A percentile compares a stretch with the other conserved stretches of the same genome.
phyloP scores from a whole-genome alignment of 805 yeast genomes.

The Wickerhamomyces xylosicus region DNA sequence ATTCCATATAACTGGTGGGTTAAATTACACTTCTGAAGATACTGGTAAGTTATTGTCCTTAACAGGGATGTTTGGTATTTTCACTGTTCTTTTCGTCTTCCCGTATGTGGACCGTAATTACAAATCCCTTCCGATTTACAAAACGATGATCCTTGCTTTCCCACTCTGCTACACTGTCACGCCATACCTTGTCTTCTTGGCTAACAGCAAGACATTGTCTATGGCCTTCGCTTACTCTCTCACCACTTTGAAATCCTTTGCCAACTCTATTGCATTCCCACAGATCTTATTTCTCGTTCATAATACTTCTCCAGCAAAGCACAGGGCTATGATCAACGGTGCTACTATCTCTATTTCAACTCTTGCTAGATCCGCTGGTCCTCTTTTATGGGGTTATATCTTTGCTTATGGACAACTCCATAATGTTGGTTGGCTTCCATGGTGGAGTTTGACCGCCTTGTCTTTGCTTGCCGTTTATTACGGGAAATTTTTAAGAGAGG shows the following conservation, averaged over 20 bases:
- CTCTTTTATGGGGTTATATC: constrained; percentile 42
- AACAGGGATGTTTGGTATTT: constrained; percentile 43
- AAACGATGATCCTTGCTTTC: constrained; percentile 27
- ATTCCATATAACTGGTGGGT: constrained; percentile 38
- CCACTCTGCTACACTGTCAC: constrained; percentile 34
- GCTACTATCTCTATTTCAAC: constrained; percentile 43
- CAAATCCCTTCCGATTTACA: constrained; percentile 34
- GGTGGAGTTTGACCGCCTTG: constrained; percentile 22
- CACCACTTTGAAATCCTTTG: constrained; percentile 26
- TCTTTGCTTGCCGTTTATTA: constrained; percentile 20
- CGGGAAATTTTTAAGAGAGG: constrained; percentile 17
- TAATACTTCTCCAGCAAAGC: constrained; percentile 39
- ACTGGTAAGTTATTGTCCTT: constrained; percentile 42
- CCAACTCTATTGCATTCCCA: constrained; percentile 40
- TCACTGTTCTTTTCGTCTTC: constrained; percentile 37
- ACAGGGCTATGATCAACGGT: constrained; percentile 52
- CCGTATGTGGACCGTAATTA: constrained; percentile 40
- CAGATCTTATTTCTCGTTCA: constrained; percentile 43
- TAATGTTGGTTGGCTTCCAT: constrained; percentile 22
- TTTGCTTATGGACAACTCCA: constrained; percentile 26
- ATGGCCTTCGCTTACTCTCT: constrained; percentile 14
- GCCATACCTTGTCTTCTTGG: constrained; percentile 38
- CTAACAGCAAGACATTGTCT: constrained; percentile 12
- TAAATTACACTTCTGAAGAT: constrained; percentile 33
- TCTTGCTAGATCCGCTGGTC: constrained; percentile 47